Evolutionary conservation across 495 filamentous ascomycete genomes (phyloP), one percentile per base, ranked within the genome.

Genomic region (Lophiostoma macrostomum): DNA sequence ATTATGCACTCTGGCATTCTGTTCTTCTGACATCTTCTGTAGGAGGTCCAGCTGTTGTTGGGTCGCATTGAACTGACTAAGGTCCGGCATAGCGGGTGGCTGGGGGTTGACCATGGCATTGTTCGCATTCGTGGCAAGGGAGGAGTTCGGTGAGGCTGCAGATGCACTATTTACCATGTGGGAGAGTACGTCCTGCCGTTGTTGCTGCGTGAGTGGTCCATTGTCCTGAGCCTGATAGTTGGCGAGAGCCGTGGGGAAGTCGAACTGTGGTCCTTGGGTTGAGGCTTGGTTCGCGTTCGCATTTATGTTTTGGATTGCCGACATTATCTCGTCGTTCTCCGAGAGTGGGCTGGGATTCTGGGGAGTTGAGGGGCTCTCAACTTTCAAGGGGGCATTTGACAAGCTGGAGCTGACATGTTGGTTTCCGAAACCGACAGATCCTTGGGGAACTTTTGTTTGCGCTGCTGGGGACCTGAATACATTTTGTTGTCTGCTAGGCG

Each of bases 131-230:
- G 63, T 52, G 5, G 54, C 47, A 30, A 59, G 59, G 12, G 53
- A 24, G 38, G 51, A 56, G 32, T 57, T 61, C 4, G 52, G 54
- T 31, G 58, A 41, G 7, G 54, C 43, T 16, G 48, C 58, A 30
- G 50, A 58, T 7, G 77, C 72, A 55, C 75, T 74, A 59, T 53
- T 71, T 44, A 86, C 86, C 75, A 96, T 91, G 31, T 90, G 77
- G 44, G 79, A 81, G 44, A 95, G 79, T 80, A 93, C 86, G 53
- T 84, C 77, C 58, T 83, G 84, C 1, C 89, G 85, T 61, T 94
- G 84, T 46, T 89, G 83, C 36, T 80, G 75, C 18, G 84, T 91
- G 22, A 95, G 78, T 22, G 85, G 85, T 2, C 79, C 75, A 38
- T 81, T 78, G 36, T 77, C 68, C 57, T 77, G 66, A 55, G 80